Percentiles rank a stretch among this genome's conserved stretches.
Conservation (phyloP, 2,329 filamentous ascomycete species). For the Colletotrichum truncatum region DNA sequence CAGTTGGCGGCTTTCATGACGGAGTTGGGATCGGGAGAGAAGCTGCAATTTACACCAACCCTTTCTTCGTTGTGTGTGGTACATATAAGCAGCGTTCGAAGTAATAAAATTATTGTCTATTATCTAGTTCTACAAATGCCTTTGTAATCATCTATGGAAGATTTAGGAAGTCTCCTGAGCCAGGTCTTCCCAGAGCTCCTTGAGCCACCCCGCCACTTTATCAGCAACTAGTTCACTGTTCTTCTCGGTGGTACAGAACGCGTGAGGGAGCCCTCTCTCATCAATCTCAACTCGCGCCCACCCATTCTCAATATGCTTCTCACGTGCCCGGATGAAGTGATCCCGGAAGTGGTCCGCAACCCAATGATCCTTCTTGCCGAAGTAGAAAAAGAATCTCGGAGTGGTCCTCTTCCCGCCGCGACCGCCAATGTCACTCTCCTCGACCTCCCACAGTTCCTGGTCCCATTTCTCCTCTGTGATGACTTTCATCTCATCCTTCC, state of each 20-base stretch:
- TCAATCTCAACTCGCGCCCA: slow-evolving; percentile 63
- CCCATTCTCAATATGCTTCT: slow-evolving; percentile 42
- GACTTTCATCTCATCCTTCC: slow-evolving; percentile 65
- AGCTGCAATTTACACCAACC: too few relatives aligned
- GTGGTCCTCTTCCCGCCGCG: slow-evolving; percentile 23
- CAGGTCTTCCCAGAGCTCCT: slow-evolving; percentile 20
- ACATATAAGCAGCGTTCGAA: background rate
- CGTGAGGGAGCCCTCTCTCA: slow-evolving; percentile 65
- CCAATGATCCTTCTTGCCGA: slow-evolving; percentile 70
- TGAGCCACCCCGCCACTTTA: slow-evolving; percentile 22
- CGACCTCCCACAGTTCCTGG: slow-evolving; percentile 64
- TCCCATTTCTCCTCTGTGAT: slow-evolving; percentile 69
- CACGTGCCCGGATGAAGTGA: slow-evolving; percentile 59
- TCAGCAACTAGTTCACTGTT: slow-evolving; percentile 24
- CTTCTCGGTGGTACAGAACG: slow-evolving; percentile 60
- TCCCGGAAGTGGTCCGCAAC: slow-evolving; percentile 65
- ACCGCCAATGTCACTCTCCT: slow-evolving; percentile 27
- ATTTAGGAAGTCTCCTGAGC: background rate
- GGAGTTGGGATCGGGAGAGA: background rate
- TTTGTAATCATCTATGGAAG: background rate
- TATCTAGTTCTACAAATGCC: background rate
- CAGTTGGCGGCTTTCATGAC: background rate
- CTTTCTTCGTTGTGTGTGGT: background rate
- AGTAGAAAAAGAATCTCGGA: slow-evolving; percentile 68
- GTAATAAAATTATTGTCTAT: slow-evolving; percentile 11